Evolutionary conservation across 2,329 filamentous ascomycete species (phyloP).

Genomic region (Phialemoniopsis sp.): DNA sequence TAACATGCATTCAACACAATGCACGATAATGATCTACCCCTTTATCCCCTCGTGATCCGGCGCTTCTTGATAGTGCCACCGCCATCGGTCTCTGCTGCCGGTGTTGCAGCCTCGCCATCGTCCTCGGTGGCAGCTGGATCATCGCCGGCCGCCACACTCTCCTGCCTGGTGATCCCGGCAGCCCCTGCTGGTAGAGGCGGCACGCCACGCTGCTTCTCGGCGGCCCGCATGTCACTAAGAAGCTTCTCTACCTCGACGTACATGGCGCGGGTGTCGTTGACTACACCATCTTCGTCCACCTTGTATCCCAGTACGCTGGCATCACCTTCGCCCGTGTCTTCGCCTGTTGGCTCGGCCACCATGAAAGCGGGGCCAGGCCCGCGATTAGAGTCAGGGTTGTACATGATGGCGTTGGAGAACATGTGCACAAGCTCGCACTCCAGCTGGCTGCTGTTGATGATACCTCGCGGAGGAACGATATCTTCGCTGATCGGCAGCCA

Average conservation of each 20-base stretch:
- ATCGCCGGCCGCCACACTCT: conserved; percentile 1
- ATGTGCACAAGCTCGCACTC: conserved; percentile 93
- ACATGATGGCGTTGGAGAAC: conserved; percentile 99
- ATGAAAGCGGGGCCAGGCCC: conserved; percentile 63
- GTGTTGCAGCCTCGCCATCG: conserved; percentile 3
- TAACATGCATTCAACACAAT: too few species aligned
- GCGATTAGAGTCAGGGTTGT: conserved; percentile 78
- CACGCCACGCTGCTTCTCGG: conserved; percentile 53
- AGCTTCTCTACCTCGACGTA: conserved; percentile 80
- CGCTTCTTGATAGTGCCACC: conserved; percentile 15
- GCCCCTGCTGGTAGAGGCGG: conserved; percentile 23
- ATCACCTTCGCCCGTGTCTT: conserved; percentile 26
- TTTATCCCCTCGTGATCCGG: conserved; percentile 13
- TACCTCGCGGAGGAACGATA: conserved; percentile 78
- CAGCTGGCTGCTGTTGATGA: conserved; percentile 89
- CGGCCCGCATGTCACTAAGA: conserved; percentile 70
- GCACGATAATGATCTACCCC: too few species aligned
- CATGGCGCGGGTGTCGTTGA: conserved; percentile 86
- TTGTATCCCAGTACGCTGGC: conserved; percentile 53
- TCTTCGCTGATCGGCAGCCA: conserved; percentile 70
- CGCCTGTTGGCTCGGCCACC: conserved; percentile 28
- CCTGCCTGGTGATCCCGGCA: conserved; percentile 5
- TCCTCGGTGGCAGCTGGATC: conserved; percentile 5
- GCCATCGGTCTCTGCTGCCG: conserved; percentile 7
- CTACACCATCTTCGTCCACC: conserved; percentile 78